These are phyloP conservation scores for Candida pseudoviswanathii DNA, from an alignment of 1,139 yeast species.

Conservation along the genomic window DNA sequence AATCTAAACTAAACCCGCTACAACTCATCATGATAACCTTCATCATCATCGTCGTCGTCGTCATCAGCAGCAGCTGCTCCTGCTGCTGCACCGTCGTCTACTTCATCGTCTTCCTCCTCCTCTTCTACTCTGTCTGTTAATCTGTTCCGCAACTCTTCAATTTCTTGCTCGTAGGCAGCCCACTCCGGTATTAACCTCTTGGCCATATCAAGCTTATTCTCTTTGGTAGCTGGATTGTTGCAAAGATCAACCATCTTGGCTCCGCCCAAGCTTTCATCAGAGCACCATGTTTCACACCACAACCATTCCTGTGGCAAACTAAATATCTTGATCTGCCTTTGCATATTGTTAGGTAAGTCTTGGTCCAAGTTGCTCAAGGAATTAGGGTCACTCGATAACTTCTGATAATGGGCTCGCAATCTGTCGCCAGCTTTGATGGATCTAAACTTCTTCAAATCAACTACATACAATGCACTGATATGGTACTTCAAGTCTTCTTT, in stretches of 20 bases:
- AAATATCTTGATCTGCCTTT: slow-evolving; percentile 62
- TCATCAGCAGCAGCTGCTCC: not conserved
- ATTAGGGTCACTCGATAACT: slow-evolving; percentile 72
- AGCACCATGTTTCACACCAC: slow-evolving; percentile 95
- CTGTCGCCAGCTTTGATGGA: slow-evolving; percentile 72
- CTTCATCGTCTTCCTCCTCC: slow-evolving; percentile 6
- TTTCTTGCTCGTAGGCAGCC: slow-evolving; percentile 61
- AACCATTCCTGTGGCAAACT: slow-evolving; percentile 84
- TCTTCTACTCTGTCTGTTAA: slow-evolving; percentile 2
- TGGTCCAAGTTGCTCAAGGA: slow-evolving; percentile 87
- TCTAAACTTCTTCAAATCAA: slow-evolving; percentile 72
- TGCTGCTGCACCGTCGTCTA: not conserved
- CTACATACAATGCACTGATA: slow-evolving; percentile 81
- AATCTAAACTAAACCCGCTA: slow-evolving; percentile 1
- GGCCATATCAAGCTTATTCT: slow-evolving; percentile 74
- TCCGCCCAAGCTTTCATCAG: slow-evolving; percentile 54
- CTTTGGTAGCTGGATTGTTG: slow-evolving; percentile 79
- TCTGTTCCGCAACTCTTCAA: slow-evolving; percentile 20
- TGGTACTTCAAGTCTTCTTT: slow-evolving; percentile 68
- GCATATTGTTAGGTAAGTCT: slow-evolving; percentile 88
- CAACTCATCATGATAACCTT: slow-evolving; percentile 13
- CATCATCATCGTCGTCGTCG: slow-evolving; percentile 8
- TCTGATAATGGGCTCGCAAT: slow-evolving; percentile 84
- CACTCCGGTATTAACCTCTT: slow-evolving; percentile 78
- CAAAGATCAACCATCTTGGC: slow-evolving; percentile 86